Base-by-base conservation (phyloP, 2,329 filamentous ascomycete genomes). In the Hymenoscyphus linearis region DNA sequence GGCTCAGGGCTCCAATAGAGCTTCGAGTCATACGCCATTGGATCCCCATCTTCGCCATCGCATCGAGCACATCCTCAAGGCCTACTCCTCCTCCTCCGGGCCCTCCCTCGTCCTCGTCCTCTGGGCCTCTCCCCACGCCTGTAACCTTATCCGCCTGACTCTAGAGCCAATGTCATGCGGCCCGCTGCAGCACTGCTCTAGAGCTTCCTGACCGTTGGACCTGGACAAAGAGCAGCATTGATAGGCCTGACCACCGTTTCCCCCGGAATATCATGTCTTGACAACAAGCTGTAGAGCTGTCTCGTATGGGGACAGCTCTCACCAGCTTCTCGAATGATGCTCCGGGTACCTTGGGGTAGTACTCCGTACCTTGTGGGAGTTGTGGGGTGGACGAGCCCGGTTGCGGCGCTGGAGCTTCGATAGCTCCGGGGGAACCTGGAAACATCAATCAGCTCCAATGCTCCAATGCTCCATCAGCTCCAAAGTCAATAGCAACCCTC, bases 51-150 rank as follows among this genome's bases (percentile, higher is more conserved):
- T 53, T 52, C 40, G 40, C 40, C 18, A 47, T 25, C 40, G 31
- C 31, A 31, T 31, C 31, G 10, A 31, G 31, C 31, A 31, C 31
- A 31, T 31, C 31, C n/a, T n/a, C n/a, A n/a, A n/a, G n/a, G n/a
- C n/a, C n/a, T n/a, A n/a, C n/a, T n/a, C n/a, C n/a, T n/a, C n/a
- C n/a, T n/a, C n/a, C n/a, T n/a, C n/a, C n/a, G n/a, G n/a, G n/a
- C n/a, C n/a, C n/a, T n/a, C n/a, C n/a, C n/a, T n/a, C 22, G 22
- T 35, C 47, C 7, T 36, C 63, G 52, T 61, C 47, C 16, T 54
- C 50, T 44, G 2, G n/a, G 47, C 44, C 26, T 52, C 64, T 53
- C 53, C 61, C 61, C 60, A 52, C 57, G 55, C 61, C 61, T 31
- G 55, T 50, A 47, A 12, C 40, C 40, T n/a, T 18, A n/a, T 47